Base-by-base conservation (phyloP, 345 rosid species). In the Arabidopsis thaliana region DNA sequence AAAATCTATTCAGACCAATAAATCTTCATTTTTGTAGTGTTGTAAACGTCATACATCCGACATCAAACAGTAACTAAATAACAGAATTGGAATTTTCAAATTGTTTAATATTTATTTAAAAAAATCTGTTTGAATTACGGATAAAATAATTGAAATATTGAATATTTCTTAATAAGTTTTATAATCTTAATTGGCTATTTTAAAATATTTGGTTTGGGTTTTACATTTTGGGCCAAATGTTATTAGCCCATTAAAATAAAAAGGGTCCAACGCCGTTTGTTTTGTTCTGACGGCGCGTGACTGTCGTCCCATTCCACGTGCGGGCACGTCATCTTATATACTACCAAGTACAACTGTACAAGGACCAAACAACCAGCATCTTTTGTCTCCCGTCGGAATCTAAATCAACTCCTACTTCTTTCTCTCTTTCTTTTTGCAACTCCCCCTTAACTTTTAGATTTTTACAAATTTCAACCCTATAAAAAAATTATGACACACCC, bases 241-340 rank as follows among this genome's bases (percentile, higher is more conserved):
- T 32, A 37, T 14, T 25, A 76, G 59, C 59, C 80, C 70, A 69
- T 44, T 42, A 20, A 7, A 22, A 9, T 22, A 52, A 7, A 0
- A 20, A 24, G 25, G 44, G 16, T 41, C 33, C 1, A 5, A 51
- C 20, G 57, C 41, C 48, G 20, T 14, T 51, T 41, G 60, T 10
- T 62, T 33, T 4, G 14, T 61, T 4, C 9, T 25, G 24, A 45
- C 52, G 38, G 66, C 75, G 40, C 52, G 75, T 55, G 71, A 14
- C 64, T 23, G 2, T 64, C 7, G 38, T n/a, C n/a, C 13, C 1
- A 2, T 14, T 44, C 64, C 77, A 73, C 71, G 77, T 76, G 71
- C 65, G 52, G 25, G 34, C 71, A 62, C 73, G 59, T 49, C 73
- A 56, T 42, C 3, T 33, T 3, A 56, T 7, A 20, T 10, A 4